phyloP scores from a whole-genome alignment of 768 basidiomycete genomes.

The Podaxis sp. region DNA sequence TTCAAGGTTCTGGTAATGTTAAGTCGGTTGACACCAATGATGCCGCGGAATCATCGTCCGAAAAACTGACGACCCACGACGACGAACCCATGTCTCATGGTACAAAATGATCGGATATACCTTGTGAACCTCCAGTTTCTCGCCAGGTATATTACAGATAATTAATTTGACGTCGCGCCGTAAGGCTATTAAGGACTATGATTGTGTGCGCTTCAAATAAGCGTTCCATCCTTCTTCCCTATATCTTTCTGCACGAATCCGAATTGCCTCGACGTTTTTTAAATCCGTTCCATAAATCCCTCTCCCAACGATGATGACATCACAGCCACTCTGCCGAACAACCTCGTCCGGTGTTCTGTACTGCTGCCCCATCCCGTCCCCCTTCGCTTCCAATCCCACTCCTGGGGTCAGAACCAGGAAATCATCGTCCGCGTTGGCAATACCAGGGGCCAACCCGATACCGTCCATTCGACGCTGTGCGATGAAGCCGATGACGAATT shows the following conservation, averaged over 20 bases:
- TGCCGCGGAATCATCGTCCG: background rate
- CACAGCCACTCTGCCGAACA: constrained; percentile 76
- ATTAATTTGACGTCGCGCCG: background rate
- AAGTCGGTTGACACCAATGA: background rate
- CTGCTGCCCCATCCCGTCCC: constrained; percentile 91
- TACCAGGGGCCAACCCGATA: constrained; percentile 36
- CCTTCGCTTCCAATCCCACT: constrained; percentile 74
- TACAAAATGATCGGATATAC: background rate
- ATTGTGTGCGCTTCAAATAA: constrained; percentile 57
- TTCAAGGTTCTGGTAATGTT: constrained; percentile 25
- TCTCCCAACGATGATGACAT: constrained; percentile 96
- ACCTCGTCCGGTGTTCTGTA: constrained; percentile 89
- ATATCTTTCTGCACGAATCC: constrained; percentile 78
- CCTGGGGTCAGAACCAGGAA: constrained; percentile 92
- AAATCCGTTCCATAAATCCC: constrained; percentile 78
- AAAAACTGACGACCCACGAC: background rate
- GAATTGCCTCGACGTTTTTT: constrained; percentile 39
- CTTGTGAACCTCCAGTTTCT: background rate
- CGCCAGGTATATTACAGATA: background rate
- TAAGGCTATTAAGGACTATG: background rate
- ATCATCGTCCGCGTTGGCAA: constrained; percentile 51
- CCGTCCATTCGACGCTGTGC: constrained; percentile 83
- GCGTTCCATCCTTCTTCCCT: constrained; percentile 86
- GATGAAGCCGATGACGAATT: constrained; percentile 97
- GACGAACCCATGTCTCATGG: background rate